phyloP scores from a whole-genome alignment of 306 rosid species.

The Inga oerstediana region DNA sequence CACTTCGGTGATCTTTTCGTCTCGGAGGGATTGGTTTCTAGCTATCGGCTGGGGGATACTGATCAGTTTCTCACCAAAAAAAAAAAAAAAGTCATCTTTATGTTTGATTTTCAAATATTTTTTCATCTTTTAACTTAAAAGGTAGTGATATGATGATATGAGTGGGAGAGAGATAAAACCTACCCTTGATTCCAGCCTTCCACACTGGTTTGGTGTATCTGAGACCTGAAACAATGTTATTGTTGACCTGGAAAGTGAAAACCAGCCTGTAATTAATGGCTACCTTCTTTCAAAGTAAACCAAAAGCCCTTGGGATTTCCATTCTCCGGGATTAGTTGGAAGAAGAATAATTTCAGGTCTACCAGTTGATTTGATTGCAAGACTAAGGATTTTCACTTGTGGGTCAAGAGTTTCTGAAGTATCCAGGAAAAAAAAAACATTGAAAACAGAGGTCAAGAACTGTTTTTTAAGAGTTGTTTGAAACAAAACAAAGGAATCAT shows the following conservation, averaged over 20 bases:
- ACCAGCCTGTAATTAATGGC: slow-evolving; percentile 64
- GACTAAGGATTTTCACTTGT: slow-evolving; percentile 83
- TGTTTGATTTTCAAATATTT: too few relatives aligned
- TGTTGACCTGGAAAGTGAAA: slow-evolving; percentile 77
- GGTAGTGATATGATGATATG: neutral
- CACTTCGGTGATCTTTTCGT: rapidly evolving
- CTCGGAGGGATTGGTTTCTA: too few relatives aligned
- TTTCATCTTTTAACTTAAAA: too few relatives aligned
- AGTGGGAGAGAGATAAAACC: neutral
- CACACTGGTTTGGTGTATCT: slow-evolving; percentile 86
- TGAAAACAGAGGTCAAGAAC: slow-evolving; percentile 9
- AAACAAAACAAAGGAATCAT: neutral
- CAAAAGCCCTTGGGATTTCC: slow-evolving; percentile 84
- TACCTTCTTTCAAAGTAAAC: slow-evolving; percentile 98
- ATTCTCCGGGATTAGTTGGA: slow-evolving; percentile 53
- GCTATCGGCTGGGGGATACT: rapidly evolving
- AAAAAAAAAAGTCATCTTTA: too few relatives aligned
- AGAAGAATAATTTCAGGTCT: slow-evolving; percentile 74
- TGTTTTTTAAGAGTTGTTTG: neutral
- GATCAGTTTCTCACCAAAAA: too few relatives aligned
- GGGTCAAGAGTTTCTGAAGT: slow-evolving; percentile 79
- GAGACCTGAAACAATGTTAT: slow-evolving; percentile 96
- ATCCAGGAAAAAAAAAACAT: neutral
- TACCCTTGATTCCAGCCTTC: slow-evolving; percentile 89
- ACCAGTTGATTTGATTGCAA: slow-evolving; percentile 67